Conservation (phyloP, 2,329 filamentous ascomycete genomes). For the Stagonosporopsis vannaccii region DNA sequence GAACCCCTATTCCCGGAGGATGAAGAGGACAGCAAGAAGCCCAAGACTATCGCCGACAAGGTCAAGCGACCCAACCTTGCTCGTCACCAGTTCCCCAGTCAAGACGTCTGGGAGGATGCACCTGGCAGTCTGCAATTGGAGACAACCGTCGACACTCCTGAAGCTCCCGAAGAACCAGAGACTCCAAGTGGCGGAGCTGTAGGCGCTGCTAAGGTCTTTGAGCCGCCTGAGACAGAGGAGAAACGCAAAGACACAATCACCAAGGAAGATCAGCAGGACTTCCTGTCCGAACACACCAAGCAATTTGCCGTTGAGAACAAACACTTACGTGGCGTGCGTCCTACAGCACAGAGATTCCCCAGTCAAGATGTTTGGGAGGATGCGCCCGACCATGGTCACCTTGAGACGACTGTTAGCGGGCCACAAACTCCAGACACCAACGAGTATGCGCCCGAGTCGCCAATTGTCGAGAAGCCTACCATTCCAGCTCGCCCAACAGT, state of each 20-base stretch:
- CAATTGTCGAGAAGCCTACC: constrained; percentile 38
- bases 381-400: constrained; percentile 79
- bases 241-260: constrained; percentile 54
- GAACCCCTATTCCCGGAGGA: constrained; percentile 87
- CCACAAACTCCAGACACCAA: constrained; percentile 60
- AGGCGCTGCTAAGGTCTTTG: constrained; percentile 48
- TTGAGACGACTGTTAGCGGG: constrained; percentile 74
- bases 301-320: constrained; percentile 65
- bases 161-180: constrained; percentile 60
- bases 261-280: constrained; percentile 52
- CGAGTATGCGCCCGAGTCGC: constrained; percentile 47
- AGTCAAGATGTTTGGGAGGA: constrained; percentile 97
- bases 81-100: constrained; percentile 80
- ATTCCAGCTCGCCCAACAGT: constrained; percentile 41
- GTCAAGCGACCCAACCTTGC: constrained; percentile 62
- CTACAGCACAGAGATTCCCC: constrained; percentile 75
- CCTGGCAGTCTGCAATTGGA: constrained; percentile 80
- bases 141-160: constrained; percentile 84
- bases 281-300: constrained; percentile 55
- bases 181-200: constrained; percentile 51
- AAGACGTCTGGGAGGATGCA: constrained; percentile 97
- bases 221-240: constrained; percentile 60
- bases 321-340: constrained; percentile 62
- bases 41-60: constrained; percentile 61
- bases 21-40: constrained; percentile 67